Evolutionary conservation across 345 rosid genomes (phyloP).

Genomic region (Eucalyptus fibrosa): DNA sequence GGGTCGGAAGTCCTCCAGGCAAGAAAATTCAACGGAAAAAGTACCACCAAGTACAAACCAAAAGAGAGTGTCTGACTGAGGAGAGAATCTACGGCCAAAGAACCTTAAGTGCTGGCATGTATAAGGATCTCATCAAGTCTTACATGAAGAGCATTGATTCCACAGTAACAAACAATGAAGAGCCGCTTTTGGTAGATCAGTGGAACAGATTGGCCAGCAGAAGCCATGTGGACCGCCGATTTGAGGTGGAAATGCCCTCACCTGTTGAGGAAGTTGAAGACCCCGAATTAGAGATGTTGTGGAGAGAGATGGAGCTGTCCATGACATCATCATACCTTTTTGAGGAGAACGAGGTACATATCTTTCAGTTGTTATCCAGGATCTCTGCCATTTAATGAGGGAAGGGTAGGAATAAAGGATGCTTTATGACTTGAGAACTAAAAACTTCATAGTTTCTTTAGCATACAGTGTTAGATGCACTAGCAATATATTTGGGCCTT

Average conservation of each 20-base stretch:
- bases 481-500: neutral
- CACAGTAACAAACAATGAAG: conserved; percentile 29
- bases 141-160: conserved; percentile 73
- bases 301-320: conserved; percentile 86
- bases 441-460: neutral
- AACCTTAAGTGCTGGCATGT: conserved; percentile 64
- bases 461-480: neutral
- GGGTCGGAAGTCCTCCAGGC: conserved; percentile 13
- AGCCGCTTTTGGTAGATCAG: conserved; percentile 38
- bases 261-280: conserved; percentile 45
- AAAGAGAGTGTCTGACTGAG: conserved; percentile 9
- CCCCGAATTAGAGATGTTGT: conserved; percentile 67
- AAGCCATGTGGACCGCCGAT: neutral
- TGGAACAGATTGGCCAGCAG: conserved; percentile 61
- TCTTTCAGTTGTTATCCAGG: neutral
- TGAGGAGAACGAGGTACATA: conserved; percentile 68
- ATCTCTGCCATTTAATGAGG: neutral
- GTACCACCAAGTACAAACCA: neutral
- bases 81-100: conserved; percentile 15
- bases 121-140: conserved; percentile 52
- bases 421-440: neutral
- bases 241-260: conserved; percentile 13
- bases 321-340: conserved; percentile 67
- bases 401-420: neutral
- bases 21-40: conserved; percentile 10